phyloP scores from a whole-genome alignment of 164 flowering plant species.

The Aristolochia californica region DNA sequence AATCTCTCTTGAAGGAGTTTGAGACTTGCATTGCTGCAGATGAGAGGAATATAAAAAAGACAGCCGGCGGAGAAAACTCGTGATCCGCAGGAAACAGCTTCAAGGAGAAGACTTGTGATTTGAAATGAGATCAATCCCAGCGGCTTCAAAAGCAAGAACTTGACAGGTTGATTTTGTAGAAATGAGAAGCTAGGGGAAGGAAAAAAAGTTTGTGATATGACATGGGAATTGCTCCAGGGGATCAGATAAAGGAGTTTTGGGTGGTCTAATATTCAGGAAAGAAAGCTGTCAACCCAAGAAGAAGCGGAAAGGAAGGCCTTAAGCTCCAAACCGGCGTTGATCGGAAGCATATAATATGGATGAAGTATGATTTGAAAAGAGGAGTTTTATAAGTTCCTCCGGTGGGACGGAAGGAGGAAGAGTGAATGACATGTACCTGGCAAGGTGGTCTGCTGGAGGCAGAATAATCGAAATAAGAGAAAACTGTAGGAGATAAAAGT shows the following conservation, averaged over 20 bases:
- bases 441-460: background rate
- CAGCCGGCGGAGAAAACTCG: background rate
- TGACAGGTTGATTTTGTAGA: too few relatives aligned
- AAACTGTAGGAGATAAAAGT: background rate
- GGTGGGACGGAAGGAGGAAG: background rate
- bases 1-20: constrained; percentile 32
- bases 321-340: background rate
- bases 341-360: background rate
- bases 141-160: too few relatives aligned
- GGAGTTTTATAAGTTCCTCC: background rate
- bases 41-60: background rate
- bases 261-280: background rate
- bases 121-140: background rate
- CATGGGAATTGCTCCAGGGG: background rate
- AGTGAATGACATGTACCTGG: background rate
- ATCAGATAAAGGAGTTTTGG: background rate
- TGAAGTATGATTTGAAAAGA: background rate
- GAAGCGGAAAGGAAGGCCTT: too few relatives aligned
- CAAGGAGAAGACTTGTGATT: background rate
- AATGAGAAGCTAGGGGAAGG: background rate
- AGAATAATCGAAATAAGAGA: background rate
- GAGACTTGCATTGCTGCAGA: constrained; percentile 21
- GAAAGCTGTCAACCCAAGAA: background rate
- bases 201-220: background rate
- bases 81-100: background rate